phyloP scores from a whole-genome alignment of 2,329 filamentous ascomycete genomes.

The Basipetospora chlamydospora region DNA sequence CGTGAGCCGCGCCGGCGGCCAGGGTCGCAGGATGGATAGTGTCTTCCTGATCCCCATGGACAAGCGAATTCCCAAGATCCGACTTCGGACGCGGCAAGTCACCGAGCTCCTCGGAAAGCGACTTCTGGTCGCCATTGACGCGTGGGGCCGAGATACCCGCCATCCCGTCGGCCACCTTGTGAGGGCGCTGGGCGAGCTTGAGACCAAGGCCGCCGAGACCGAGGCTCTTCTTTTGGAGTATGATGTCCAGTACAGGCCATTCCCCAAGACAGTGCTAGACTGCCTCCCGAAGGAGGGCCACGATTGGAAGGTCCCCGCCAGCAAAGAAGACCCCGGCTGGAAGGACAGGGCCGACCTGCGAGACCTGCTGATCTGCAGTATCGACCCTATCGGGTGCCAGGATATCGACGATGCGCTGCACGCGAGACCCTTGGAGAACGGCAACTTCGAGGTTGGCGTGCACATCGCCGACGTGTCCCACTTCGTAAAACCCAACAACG shows the following conservation, averaged over 20 bases:
- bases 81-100: constrained; percentile 80
- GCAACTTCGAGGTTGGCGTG: constrained; percentile 90
- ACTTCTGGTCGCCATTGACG: constrained; percentile 83
- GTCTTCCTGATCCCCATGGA: constrained; percentile 98
- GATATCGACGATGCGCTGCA: constrained; percentile 98
- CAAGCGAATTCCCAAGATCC: constrained; percentile 92
- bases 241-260: constrained; percentile 94
- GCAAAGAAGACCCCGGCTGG: constrained; percentile 73
- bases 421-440: constrained; percentile 69
- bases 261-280: constrained; percentile 88
- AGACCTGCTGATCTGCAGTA: constrained; percentile 83
- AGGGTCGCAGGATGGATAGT: constrained; percentile 74
- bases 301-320: constrained; percentile 81
- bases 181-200: constrained; percentile 78
- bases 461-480: constrained; percentile 99
- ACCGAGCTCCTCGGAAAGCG: constrained; percentile 81
- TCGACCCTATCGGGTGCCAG: constrained; percentile 89
- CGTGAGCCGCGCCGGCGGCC: constrained; percentile 55
- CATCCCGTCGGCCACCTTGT: constrained; percentile 92
- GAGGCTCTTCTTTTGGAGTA: constrained; percentile 89
- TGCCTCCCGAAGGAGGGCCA: constrained; percentile 86
- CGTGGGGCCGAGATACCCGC: constrained; percentile 85
- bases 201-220: constrained; percentile 95
- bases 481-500: constrained; percentile 92
- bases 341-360: constrained; percentile 70